Evolutionary conservation across 495 filamentous ascomycete genomes (phyloP), one percentile per base, ranked within the genome.

Genomic region (Penicillium fimorum): DNA sequence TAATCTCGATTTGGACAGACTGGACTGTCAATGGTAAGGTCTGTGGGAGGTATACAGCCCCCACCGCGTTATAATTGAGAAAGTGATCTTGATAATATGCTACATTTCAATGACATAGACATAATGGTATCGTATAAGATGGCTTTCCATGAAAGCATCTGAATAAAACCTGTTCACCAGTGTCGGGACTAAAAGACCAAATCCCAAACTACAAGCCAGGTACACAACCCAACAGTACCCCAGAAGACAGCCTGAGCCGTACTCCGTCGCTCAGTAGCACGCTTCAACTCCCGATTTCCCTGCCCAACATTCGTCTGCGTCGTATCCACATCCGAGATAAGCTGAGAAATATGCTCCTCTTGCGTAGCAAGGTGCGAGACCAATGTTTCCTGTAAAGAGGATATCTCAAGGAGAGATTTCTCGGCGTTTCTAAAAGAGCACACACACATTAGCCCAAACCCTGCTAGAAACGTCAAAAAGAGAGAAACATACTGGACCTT

Each of bases 211-310:
- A 99, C 79, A 55, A 99, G 78, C 63, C 87, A 86, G 3, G 83
- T 74, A 69, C 91, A 96, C 56, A 97, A 78, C 0, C 86, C 88
- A 27, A 87, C 85, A 7, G 91, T 91, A 12, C 86, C 89, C 73
- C 87, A 96, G 66, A 97, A 99, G 27, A 96, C 87, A 60, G 87
- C 88, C 63, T 86, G 86, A 25, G 94, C 94, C 37, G 91, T 87
- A 78, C 92, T 96, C 57, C 81, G 79, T 60, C 87, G 79, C 75
- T 92, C 84, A 6, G 84, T 83, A 38, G 92, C 93, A 64, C 87
- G 84, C 71, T 93, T 96, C 40, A 99, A 76, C 73, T 97, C 87
- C 68, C 87, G 89, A 68, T 97, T 99, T 9, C 94, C 94, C 33
- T 84, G 83, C 3, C 88, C 88, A 38, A 99, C 82, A 65, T 97